A percentile compares a stretch with the other conserved stretches of the same genome.
Conservation (phyloP, 768 basidiomycete genomes). For the Podaxis sp. region DNA sequence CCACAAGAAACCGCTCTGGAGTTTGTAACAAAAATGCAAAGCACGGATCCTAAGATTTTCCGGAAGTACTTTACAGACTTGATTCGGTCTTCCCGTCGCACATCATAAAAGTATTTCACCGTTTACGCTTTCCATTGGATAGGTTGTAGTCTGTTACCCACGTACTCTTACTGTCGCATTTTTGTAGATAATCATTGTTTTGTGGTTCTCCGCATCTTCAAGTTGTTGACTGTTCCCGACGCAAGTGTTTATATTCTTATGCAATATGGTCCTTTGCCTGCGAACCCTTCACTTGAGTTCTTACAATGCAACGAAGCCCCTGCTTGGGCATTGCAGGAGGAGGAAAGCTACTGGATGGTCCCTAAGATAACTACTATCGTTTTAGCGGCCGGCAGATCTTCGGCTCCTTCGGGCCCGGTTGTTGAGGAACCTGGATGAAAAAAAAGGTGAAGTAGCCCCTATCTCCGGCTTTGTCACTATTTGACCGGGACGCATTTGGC, state of each 20-base stretch:
- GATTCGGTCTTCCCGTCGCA: constrained; percentile 67
- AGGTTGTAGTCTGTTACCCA: not conserved
- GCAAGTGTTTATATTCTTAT: not conserved
- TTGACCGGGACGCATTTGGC: not conserved
- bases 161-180: not conserved
- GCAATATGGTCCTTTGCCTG: not conserved
- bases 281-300: not conserved
- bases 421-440: not conserved
- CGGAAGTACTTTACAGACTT: constrained; percentile 87
- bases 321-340: too few relatives aligned
- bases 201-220: not conserved
- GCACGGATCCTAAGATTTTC: constrained; percentile 73
- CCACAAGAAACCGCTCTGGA: constrained; percentile 75
- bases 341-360: too few relatives aligned
- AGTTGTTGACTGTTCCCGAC: not conserved
- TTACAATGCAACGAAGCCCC: not conserved
- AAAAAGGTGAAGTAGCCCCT: not conserved
- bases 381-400: too few relatives aligned
- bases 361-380: too few relatives aligned
- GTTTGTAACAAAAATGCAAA: constrained; percentile 73
- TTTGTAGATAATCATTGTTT: constrained; percentile 10
- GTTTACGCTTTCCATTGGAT: not conserved
- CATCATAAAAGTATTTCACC: constrained; percentile 41
- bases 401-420: too few relatives aligned
- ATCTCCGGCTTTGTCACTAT: not conserved